phyloP scores from a whole-genome alignment of 176 grass and related monocot species.

The Musa troglodytarum region DNA sequence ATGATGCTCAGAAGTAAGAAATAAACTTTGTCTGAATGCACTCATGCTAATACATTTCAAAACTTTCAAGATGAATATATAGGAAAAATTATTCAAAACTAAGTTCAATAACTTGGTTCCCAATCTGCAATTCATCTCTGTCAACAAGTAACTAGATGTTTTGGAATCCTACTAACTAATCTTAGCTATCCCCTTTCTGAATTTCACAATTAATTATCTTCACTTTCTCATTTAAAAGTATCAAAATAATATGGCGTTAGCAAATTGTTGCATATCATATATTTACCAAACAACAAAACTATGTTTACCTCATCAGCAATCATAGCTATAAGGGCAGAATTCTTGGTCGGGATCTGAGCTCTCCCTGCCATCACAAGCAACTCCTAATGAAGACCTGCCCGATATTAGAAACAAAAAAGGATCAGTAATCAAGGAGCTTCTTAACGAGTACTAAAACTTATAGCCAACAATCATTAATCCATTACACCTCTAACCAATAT shows the following conservation, averaged over 20 bases:
- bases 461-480: no score
- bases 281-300: not conserved
- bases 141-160: not conserved
- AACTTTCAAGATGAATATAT: no score
- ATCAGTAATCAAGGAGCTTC: no score
- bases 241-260: not conserved
- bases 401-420: not conserved
- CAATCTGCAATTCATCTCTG: not conserved
- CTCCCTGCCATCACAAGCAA: conserved; percentile 40
- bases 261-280: not conserved
- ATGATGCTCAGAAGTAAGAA: no score
- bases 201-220: not conserved
- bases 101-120: not conserved
- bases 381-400: not conserved
- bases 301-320: conserved; percentile 60
- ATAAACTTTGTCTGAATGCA: no score
- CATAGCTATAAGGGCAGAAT: conserved; percentile 63
- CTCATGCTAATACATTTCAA: no score
- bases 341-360: conserved; percentile 39
- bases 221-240: not conserved
- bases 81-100: not conserved
- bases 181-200: not conserved
- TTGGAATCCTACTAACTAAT: not conserved
- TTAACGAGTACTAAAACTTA: no score
- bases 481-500: no score